Percentiles rank a stretch among this genome's conserved stretches.
Conservation (phyloP, 345 rosid genomes). For the Citrus inodora region DNA sequence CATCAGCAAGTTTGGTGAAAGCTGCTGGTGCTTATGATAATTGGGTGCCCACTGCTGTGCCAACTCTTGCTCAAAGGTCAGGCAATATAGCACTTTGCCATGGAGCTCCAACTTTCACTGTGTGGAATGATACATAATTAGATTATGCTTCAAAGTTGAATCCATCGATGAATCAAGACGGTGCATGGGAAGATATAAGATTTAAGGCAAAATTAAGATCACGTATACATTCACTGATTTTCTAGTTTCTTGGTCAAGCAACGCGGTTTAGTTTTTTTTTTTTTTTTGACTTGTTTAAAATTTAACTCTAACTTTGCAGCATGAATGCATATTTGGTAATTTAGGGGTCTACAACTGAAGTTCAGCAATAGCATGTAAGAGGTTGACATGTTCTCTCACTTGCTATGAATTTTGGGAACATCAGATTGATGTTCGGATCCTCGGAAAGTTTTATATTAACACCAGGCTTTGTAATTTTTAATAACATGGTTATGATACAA, state of each 20-base stretch:
- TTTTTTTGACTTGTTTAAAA: neutral
- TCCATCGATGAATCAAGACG: neutral
- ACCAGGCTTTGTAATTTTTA: slow-evolving; percentile 32
- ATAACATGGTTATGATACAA: slow-evolving; percentile 22
- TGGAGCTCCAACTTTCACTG: slow-evolving; percentile 53
- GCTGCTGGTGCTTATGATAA: slow-evolving; percentile 28
- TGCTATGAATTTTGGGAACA: slow-evolving; percentile 51
- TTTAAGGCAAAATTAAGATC: neutral
- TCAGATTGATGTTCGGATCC: slow-evolving; percentile 22
- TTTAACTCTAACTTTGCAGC: slow-evolving; percentile 22
- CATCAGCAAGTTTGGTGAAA: slow-evolving; percentile 13
- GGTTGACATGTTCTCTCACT: neutral
- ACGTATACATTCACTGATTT: slow-evolving; percentile 23
- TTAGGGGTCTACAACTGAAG: slow-evolving; percentile 25
- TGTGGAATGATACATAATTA: slow-evolving; percentile 50
- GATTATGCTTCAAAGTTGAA: neutral
- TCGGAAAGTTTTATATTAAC: slow-evolving; percentile 26
- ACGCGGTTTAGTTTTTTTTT: neutral
- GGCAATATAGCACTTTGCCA: slow-evolving; percentile 39
- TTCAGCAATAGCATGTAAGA: slow-evolving; percentile 33
- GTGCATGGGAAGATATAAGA: neutral
- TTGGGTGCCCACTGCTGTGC: slow-evolving; percentile 47
- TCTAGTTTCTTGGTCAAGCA: neutral
- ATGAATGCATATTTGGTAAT: neutral
- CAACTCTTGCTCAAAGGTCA: slow-evolving; percentile 36